A percentile compares a stretch with the other conserved stretches of the same genome.
Evolutionary conservation across 768 basidiomycete genomes (phyloP).

Genomic region (Roridomyces roridus): DNA sequence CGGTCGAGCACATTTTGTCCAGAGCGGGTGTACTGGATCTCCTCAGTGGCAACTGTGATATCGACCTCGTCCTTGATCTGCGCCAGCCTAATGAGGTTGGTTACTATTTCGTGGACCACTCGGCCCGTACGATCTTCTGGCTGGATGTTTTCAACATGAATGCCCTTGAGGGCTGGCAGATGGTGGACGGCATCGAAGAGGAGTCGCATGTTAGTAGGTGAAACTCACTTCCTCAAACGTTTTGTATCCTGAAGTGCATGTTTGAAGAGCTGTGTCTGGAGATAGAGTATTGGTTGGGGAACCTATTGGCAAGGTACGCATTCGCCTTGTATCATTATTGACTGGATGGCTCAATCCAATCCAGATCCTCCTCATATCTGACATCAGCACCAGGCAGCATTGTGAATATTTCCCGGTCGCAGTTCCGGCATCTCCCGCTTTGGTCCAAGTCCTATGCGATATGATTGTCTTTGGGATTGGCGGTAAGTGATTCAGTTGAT

Average conservation of each 20-base stretch:
- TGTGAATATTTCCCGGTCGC: background rate
- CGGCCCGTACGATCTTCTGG: background rate
- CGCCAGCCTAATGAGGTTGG: background rate
- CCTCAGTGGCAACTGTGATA: background rate
- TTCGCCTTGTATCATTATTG: background rate
- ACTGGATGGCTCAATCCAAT: too few relatives aligned
- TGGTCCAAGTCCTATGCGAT: background rate
- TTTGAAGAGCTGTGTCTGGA: background rate
- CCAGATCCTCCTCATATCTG: too few relatives aligned
- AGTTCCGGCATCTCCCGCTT: background rate
- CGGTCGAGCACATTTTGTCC: background rate
- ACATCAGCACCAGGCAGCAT: background rate
- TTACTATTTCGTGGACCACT: slow-evolving; percentile 8
- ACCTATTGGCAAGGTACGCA: background rate
- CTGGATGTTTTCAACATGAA: background rate
- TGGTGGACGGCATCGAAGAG: background rate
- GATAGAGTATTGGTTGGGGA: background rate
- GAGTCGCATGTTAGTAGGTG: background rate
- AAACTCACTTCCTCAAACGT: too few relatives aligned
- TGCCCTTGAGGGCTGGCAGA: background rate
- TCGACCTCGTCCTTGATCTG: slow-evolving; percentile 4
- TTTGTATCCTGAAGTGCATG: too few relatives aligned
- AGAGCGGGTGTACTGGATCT: background rate
- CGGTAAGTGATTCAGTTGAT: background rate
- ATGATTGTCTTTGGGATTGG: background rate